Conservation (phyloP, 2,329 filamentous ascomycete genomes). For the Ophiostoma australiae region DNA sequence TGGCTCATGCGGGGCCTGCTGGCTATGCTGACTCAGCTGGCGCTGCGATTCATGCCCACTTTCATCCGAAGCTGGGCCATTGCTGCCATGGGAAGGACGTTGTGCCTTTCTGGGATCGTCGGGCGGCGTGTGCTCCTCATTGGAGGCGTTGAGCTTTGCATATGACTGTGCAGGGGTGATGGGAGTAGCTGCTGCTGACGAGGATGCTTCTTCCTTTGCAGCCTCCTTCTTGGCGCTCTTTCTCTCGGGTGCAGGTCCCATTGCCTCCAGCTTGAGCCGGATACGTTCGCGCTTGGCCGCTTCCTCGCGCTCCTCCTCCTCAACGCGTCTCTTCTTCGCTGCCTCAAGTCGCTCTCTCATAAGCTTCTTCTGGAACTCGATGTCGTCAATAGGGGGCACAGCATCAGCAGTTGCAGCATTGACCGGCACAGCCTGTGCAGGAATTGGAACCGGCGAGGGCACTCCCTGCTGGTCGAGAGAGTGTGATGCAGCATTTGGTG, state of each 20-base stretch:
- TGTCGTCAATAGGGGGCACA: slow-evolving; percentile 46
- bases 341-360: slow-evolving; percentile 68
- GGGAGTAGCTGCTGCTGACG: not conserved
- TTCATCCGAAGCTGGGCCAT: not conserved
- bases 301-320: slow-evolving; percentile 67
- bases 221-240: slow-evolving; percentile 53
- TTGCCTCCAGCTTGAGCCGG: slow-evolving; percentile 63
- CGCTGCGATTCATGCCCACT: slow-evolving; percentile 24
- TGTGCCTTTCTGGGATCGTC: not conserved
- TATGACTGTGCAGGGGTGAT: slow-evolving; percentile 6
- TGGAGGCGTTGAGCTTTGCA: slow-evolving; percentile 1
- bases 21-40: slow-evolving; percentile 25
- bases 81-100: not conserved
- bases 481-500: not conserved
- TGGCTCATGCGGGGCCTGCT: slow-evolving; percentile 27
- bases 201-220: slow-evolving; percentile 34
- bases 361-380: slow-evolving; percentile 61
- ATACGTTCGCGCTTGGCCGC: slow-evolving; percentile 67
- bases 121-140: not conserved
- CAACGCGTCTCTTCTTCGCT: slow-evolving; percentile 61
- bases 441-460: not conserved
- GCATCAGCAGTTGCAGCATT: too few relatives aligned
- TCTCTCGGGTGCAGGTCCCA: slow-evolving; percentile 60
- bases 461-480: not conserved
- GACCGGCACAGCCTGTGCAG: not conserved